phyloP scores from a whole-genome alignment of 1,284 basidiomycete genomes.

The Malassezia sympodialis region DNA sequence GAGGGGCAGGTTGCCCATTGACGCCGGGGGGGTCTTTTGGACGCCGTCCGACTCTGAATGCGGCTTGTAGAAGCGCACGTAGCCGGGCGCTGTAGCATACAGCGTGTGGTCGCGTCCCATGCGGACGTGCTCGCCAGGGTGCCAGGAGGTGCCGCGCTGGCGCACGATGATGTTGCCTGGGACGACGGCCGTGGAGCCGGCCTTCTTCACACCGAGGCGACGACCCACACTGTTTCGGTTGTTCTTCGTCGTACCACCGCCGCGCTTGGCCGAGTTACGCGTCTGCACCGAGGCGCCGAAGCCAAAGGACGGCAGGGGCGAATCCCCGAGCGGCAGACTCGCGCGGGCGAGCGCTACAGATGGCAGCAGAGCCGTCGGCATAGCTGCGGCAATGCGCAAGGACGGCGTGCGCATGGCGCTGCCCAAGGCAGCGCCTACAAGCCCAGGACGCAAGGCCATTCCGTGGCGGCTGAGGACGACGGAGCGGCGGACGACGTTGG shows the following conservation, averaged over 20 bases:
- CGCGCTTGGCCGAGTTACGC: constrained; percentile 47
- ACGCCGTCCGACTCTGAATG: neutral
- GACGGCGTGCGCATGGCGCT: constrained; percentile 20
- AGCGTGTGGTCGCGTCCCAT: constrained; percentile 47
- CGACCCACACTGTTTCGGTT: constrained; percentile 45
- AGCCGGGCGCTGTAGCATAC: constrained; percentile 40
- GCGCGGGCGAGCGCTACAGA: constrained; percentile 5
- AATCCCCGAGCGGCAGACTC: constrained; percentile 3
- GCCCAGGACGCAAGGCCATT: neutral
- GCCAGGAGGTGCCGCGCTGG: constrained; percentile 46
- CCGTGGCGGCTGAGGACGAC: neutral
- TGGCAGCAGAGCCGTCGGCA: constrained; percentile 5
- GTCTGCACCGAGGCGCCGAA: constrained; percentile 43
- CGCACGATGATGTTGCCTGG: constrained; percentile 44
- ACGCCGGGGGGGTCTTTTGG: constrained; percentile 5
- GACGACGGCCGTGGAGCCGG: constrained; percentile 18
- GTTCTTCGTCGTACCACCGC: constrained; percentile 46
- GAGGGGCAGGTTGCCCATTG: constrained; percentile 20
- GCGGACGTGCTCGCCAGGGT: constrained; percentile 39
- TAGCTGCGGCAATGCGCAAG: constrained; percentile 26
- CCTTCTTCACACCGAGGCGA: constrained; percentile 44
- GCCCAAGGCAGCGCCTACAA: neutral
- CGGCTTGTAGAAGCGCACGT: constrained; percentile 43
- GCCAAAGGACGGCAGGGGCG: constrained; percentile 28
- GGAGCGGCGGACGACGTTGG: neutral